These are phyloP conservation scores for Metrosideros polymorpha DNA, from an alignment of 441 rosid genomes.

Conservation along the genomic window DNA sequence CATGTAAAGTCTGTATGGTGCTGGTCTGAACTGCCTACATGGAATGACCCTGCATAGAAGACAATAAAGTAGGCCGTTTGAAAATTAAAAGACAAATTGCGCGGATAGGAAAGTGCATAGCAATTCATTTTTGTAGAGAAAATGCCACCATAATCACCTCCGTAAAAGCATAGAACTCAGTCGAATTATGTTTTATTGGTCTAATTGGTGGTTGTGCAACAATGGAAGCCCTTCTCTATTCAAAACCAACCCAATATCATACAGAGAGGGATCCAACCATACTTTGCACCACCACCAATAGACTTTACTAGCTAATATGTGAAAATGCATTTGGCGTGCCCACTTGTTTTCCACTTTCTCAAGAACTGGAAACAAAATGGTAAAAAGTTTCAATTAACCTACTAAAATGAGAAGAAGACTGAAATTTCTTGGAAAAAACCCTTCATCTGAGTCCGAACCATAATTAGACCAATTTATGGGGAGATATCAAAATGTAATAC, in stretches of 20 bases:
- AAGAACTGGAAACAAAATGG: neutral
- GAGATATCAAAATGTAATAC: too few relatives aligned
- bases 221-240: neutral
- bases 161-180: neutral
- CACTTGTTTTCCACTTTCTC: neutral
- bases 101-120: neutral
- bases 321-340: neutral
- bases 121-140: neutral
- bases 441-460: neutral
- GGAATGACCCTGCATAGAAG: slow-evolving; percentile 42
- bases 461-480: neutral
- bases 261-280: neutral
- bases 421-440: neutral
- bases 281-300: neutral
- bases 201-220: neutral
- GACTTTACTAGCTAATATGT: neutral
- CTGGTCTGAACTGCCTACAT: slow-evolving; percentile 29
- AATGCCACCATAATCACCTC: neutral
- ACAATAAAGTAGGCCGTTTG: neutral
- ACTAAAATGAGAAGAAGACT: neutral
- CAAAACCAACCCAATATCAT: neutral
- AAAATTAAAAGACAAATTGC: neutral
- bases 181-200: neutral
- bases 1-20: slow-evolving; percentile 58
- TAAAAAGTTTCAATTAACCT: neutral